Conservation (phyloP, 1,284 basidiomycete species). For the Coniferiporia weirii region DNA sequence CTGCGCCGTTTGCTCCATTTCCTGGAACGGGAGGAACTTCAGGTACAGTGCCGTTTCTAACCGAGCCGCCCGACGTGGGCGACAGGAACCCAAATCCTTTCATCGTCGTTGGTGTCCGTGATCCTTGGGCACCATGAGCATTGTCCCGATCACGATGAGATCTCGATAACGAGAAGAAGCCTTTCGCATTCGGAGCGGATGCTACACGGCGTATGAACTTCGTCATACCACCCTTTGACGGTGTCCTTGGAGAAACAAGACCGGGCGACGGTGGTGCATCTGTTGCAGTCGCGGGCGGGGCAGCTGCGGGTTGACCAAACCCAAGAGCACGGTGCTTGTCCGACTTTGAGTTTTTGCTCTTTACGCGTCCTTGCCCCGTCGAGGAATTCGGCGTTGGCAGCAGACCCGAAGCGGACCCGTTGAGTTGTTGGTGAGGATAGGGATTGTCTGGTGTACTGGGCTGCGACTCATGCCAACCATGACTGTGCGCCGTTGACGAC, state of each 20-base stretch:
- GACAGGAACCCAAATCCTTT: constrained; percentile 15
- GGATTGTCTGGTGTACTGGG: constrained; percentile 1
- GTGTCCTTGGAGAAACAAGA: constrained; percentile 10
- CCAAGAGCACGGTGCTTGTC: constrained; percentile 47
- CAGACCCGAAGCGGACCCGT: background rate
- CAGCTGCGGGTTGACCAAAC: constrained; percentile 48
- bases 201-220: constrained; percentile 91
- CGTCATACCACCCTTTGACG: constrained; percentile 19
- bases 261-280: constrained; percentile 19
- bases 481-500: background rate
- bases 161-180: constrained; percentile 65
- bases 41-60: constrained; percentile 9
- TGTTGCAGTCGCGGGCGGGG: constrained; percentile 21
- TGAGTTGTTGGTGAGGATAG: background rate
- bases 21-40: constrained; percentile 41
- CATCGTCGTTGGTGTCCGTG: constrained; percentile 27
- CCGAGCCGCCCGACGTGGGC: constrained; percentile 12
- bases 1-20: constrained; percentile 30
- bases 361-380: constrained; percentile 8
- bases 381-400: constrained; percentile 18
- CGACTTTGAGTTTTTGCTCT: constrained; percentile 28
- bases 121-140: constrained; percentile 68
- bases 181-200: constrained; percentile 94
- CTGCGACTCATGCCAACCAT: background rate
- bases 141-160: constrained; percentile 42